Percentiles rank a stretch among this genome's conserved stretches.
These are phyloP conservation scores for Taiozyma sp. DNA, from an alignment of 1,139 yeast genomes.

Conservation along the genomic window DNA sequence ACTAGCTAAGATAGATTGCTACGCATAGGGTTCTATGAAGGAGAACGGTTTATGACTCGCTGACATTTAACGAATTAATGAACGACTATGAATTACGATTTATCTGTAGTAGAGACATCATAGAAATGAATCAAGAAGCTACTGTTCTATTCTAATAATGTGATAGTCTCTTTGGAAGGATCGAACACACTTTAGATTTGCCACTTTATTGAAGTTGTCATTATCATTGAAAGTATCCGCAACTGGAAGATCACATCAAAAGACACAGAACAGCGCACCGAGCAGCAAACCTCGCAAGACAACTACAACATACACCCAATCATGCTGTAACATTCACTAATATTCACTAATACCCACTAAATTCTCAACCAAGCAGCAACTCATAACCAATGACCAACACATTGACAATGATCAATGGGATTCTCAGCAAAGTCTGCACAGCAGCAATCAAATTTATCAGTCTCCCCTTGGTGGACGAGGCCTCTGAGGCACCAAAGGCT, in stretches of 20 bases:
- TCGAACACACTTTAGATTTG: too few relatives aligned
- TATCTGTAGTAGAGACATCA: too few relatives aligned
- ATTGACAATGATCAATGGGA: slow-evolving; percentile 70
- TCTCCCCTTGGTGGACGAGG: slow-evolving; percentile 46
- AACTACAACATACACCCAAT: background rate
- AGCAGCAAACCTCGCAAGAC: too few relatives aligned
- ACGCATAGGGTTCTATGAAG: background rate
- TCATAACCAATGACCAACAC: slow-evolving; percentile 67
- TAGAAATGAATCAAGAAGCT: too few relatives aligned
- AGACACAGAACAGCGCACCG: too few relatives aligned
- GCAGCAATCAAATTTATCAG: slow-evolving; percentile 66
- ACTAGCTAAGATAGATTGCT: background rate
- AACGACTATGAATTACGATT: background rate
- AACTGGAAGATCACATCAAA: too few relatives aligned
- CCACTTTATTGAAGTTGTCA: too few relatives aligned
- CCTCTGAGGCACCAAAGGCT: slow-evolving; percentile 38
- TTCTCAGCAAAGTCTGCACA: slow-evolving; percentile 68
- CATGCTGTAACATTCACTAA: background rate
- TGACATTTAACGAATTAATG: background rate
- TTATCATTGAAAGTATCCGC: too few relatives aligned
- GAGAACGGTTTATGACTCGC: background rate
- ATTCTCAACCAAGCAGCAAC: slow-evolving; percentile 58
- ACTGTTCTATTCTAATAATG: too few relatives aligned
- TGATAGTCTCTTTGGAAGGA: too few relatives aligned
- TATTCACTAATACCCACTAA: background rate